A percentile compares a stretch with the other conserved stretches of the same genome.
These are phyloP conservation scores for Pseudevernia furfuracea DNA, from an alignment of 495 filamentous ascomycete species.

Conservation along the genomic window DNA sequence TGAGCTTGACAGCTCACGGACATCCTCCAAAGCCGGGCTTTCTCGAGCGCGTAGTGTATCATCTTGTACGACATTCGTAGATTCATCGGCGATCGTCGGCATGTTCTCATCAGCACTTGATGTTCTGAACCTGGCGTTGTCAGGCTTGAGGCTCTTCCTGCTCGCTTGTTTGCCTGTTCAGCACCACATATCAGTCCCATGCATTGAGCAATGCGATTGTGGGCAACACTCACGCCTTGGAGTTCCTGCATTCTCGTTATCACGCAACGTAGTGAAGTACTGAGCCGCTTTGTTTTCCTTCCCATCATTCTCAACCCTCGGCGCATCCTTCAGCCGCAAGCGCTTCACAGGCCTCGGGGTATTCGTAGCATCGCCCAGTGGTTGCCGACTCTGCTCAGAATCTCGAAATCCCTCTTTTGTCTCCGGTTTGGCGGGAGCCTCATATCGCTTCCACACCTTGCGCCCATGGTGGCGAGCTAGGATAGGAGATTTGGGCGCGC, in stretches of 20 bases:
- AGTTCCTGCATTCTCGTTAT: constrained; percentile 15
- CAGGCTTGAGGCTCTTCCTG: constrained; percentile 15
- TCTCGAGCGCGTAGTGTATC: constrained; percentile 7
- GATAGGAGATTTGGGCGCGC: constrained; percentile 49
- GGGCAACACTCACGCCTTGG: constrained; percentile 35
- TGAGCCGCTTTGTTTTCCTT: constrained; percentile 25
- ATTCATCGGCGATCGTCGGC: too few species aligned
- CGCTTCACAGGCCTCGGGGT: constrained; percentile 42
- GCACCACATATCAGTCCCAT: constrained; percentile 10
- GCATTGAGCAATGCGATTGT: not conserved
- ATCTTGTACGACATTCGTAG: constrained; percentile 1
- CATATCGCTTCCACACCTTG: constrained; percentile 48
- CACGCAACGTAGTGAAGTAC: constrained; percentile 24
- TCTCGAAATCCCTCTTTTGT: not conserved
- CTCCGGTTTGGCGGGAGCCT: constrained; percentile 26
- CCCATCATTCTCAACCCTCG: constrained; percentile 39
- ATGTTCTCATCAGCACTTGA: not conserved
- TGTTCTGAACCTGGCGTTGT: not conserved
- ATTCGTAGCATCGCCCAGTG: constrained; percentile 25
- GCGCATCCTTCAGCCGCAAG: constrained; percentile 32
- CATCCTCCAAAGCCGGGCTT: constrained; percentile 11
- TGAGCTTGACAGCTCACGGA: not conserved
- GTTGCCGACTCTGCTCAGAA: constrained; percentile 20
- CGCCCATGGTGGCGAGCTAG: constrained; percentile 36
- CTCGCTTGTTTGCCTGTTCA: constrained; percentile 34